Percentiles rank a stretch among this genome's conserved stretches.
Evolutionary conservation across 345 rosid genomes (phyloP).

Genomic region (Bruguiera gymnorhiza): DNA sequence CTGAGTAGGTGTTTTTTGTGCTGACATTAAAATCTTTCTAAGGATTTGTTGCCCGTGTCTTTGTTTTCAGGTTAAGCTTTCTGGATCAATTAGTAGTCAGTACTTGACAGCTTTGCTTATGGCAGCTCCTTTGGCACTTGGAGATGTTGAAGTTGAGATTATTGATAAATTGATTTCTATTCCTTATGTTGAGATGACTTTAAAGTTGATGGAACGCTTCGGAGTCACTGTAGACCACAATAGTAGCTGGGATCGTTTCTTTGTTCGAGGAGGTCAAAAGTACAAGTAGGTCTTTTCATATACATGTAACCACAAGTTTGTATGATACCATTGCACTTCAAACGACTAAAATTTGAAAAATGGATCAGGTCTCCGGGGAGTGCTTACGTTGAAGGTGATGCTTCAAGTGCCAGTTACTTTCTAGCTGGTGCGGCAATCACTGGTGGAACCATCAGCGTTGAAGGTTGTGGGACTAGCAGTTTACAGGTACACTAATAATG

Average conservation of each 20-base stretch:
- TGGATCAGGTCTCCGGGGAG: constrained; percentile 79
- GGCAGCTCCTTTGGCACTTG: constrained; percentile 96
- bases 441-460: constrained; percentile 88
- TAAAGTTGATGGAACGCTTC: constrained; percentile 89
- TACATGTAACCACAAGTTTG: constrained; percentile 1
- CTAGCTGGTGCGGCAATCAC: constrained; percentile 96
- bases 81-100: constrained; percentile 93
- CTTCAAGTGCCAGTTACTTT: constrained; percentile 99
- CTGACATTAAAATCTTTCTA: neutral
- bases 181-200: constrained; percentile 97
- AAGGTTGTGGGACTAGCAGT: constrained; percentile 95
- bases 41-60: constrained; percentile 8
- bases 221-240: constrained; percentile 74
- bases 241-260: constrained; percentile 83
- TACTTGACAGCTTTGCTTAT: constrained; percentile 95
- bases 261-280: constrained; percentile 76
- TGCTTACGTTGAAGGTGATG: constrained; percentile 96
- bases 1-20: too few relatives aligned
- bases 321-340: neutral
- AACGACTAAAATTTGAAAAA: constrained; percentile 9
- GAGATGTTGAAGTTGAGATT: constrained; percentile 87
- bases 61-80: constrained; percentile 76
- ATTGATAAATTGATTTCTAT: constrained; percentile 80
- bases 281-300: constrained; percentile 57
- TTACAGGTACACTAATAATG: constrained; percentile 57